Conservation (phyloP, 164 flowering plant genomes). For the Dillenia turbinata region DNA sequence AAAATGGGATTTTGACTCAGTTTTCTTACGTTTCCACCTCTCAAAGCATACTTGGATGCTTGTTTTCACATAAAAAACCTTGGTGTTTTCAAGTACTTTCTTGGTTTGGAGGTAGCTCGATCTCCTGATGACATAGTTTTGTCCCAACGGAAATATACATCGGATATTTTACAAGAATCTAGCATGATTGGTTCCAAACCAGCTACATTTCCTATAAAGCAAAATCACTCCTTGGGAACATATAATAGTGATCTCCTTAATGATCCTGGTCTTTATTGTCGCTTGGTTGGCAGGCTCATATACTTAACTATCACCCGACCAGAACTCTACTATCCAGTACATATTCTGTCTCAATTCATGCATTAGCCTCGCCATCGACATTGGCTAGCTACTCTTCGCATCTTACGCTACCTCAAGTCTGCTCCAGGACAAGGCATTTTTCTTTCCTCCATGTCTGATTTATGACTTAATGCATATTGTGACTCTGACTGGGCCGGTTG, state of each 20-base stretch:
- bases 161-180: neutral
- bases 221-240: too few relatives aligned
- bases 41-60: neutral
- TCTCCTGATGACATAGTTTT: neutral
- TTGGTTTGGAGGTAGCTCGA: too few relatives aligned
- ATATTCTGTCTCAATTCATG: conserved; percentile 8
- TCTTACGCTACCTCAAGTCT: too few relatives aligned
- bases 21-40: conserved; percentile 1
- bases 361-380: neutral
- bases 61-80: neutral
- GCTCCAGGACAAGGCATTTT: too few relatives aligned
- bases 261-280: neutral
- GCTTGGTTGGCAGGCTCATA: neutral
- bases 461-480: too few relatives aligned
- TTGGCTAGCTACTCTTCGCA: neutral
- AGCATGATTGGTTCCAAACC: too few relatives aligned
- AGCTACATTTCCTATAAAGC: too few relatives aligned
- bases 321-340: neutral
- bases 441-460: too few relatives aligned
- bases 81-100: neutral
- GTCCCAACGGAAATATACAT: conserved; percentile 1
- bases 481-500: too few relatives aligned
- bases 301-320: conserved; percentile 2
- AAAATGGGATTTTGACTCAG: conserved; percentile 1
- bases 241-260: too few relatives aligned